Percentiles rank a stretch among this genome's conserved stretches.
phyloP scores from a whole-genome alignment of 2,329 filamentous ascomycete genomes.

The Scortechinia acanthostroma region DNA sequence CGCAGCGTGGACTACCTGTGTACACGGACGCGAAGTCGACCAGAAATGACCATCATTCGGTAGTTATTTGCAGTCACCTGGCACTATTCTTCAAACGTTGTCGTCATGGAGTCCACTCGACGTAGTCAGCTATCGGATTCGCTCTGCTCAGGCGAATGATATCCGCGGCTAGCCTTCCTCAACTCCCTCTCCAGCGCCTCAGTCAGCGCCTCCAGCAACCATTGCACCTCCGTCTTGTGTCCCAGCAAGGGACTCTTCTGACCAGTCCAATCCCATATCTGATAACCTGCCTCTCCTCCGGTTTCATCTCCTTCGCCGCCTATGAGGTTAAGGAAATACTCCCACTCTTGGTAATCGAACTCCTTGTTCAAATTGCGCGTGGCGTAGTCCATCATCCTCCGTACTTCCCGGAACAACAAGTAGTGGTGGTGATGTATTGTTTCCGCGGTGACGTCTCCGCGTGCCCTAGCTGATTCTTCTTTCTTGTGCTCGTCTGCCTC shows the following conservation, averaged over 20 bases:
- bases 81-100: too few species aligned
- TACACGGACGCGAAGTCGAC: too few species aligned
- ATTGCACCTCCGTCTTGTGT: conserved; percentile 31
- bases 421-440: neutral
- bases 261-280: conserved; percentile 34
- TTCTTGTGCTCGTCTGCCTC: neutral
- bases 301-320: too few species aligned
- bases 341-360: neutral
- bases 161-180: conserved; percentile 5
- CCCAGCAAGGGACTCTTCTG: conserved; percentile 36
- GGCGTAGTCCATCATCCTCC: conserved; percentile 26
- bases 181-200: conserved; percentile 26
- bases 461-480: neutral
- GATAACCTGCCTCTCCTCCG: too few species aligned
- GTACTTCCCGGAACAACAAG: conserved; percentile 6
- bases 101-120: too few species aligned
- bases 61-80: too few species aligned
- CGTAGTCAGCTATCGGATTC: too few species aligned
- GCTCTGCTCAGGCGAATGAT: too few species aligned
- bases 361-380: conserved; percentile 24
- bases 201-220: conserved; percentile 34
- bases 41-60: too few species aligned
- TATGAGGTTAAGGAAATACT: neutral
- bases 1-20: too few species aligned
- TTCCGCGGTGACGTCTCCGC: neutral